Evolutionary conservation across 345 rosid genomes (phyloP), one percentile per base, ranked within the genome.

Genomic region (Eucalyptus polyanthemos): DNA sequence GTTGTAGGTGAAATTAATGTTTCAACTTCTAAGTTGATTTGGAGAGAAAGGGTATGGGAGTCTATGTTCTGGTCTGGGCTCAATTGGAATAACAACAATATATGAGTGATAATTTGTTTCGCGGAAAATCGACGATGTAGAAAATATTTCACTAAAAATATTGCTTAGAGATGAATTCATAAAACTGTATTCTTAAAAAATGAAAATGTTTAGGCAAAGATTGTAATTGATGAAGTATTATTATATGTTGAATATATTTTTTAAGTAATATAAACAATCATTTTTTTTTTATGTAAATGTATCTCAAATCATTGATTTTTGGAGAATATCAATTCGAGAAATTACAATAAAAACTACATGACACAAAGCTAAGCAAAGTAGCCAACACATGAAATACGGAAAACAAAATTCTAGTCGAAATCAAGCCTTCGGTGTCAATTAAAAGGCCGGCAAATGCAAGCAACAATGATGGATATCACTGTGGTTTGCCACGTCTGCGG

Each of bases 61-160:
- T 29, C 19, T 65, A 14, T n/a, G 9, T 65, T 60, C 16, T 60
- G n/a, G 67, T 27, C 16, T 60, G 5, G 76, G 9, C 10, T 65
- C 34, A 29, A 16, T n/a, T 65, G 9, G 76, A 65, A 65, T 29
- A 65, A n/a, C 8, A 62, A 62, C 17, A 6, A 62, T 29, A 13
- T 21, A 21, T 1, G 16, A 27, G 14, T 11, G 31, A 5, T 60
- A 7, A 25, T 6, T 60, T 60, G 67, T 60, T 60, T 60, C 2
- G 1, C 8, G 0, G 15, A 60, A 58, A 60, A 3, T 60, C 4
- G 15, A 27, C 3, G 0, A 27, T 60, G 0, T 60, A 24, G 7
- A 12, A 11, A 60, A 60, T 2, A 60, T 60, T 27, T 60, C 67
- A 25, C n/a, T 25, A 60, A 27, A 60, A 25, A 27, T 60, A 60